Percentiles rank a stretch among this genome's conserved stretches.
These are phyloP conservation scores for Zygotorulaspora florentina DNA, from an alignment of 805 yeast genomes.

Conservation along the genomic window DNA sequence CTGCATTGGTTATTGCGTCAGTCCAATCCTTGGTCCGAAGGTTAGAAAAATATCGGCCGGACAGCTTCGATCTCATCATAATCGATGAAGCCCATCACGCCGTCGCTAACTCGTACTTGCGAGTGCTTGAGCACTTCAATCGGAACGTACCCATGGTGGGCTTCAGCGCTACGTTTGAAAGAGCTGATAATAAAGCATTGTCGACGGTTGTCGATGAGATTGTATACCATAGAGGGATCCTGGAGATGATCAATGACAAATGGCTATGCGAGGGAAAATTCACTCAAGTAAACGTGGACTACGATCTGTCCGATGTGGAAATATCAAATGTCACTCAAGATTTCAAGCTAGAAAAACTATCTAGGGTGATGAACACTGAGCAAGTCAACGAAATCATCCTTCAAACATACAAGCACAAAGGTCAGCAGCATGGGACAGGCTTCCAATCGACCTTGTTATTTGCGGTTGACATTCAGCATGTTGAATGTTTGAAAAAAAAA, in stretches of 20 bases:
- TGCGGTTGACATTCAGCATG: conserved; percentile 71
- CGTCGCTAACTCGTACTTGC: conserved; percentile 61
- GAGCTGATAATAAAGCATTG: conserved; percentile 67
- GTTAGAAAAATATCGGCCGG: conserved; percentile 50
- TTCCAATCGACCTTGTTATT: conserved; percentile 65
- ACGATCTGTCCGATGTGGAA: conserved; percentile 40
- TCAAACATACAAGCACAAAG: conserved; percentile 47
- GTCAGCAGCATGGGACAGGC: conserved; percentile 30
- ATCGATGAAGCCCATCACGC: conserved; percentile 95
- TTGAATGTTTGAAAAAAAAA: conserved; percentile 46
- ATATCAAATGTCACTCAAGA: conserved; percentile 37
- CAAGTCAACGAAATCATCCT: conserved; percentile 54
- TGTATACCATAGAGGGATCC: conserved; percentile 61
- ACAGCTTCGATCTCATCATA: conserved; percentile 59
- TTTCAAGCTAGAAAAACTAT: conserved; percentile 48
- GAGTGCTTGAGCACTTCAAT: conserved; percentile 55
- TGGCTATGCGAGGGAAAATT: conserved; percentile 70
- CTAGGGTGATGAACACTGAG: conserved; percentile 51
- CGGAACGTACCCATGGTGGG: conserved; percentile 56
- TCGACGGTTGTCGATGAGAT: conserved; percentile 63
- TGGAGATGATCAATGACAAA: conserved; percentile 61
- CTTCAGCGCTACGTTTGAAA: conserved; percentile 79
- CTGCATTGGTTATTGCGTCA: conserved; percentile 62
- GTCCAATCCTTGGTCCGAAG: conserved; percentile 58
- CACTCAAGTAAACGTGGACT: conserved; percentile 49